A percentile compares a stretch with the other conserved stretches of the same genome.
Conservation (phyloP, 2,329 filamentous ascomycete genomes). For the Neodidymelliopsis sp. region DNA sequence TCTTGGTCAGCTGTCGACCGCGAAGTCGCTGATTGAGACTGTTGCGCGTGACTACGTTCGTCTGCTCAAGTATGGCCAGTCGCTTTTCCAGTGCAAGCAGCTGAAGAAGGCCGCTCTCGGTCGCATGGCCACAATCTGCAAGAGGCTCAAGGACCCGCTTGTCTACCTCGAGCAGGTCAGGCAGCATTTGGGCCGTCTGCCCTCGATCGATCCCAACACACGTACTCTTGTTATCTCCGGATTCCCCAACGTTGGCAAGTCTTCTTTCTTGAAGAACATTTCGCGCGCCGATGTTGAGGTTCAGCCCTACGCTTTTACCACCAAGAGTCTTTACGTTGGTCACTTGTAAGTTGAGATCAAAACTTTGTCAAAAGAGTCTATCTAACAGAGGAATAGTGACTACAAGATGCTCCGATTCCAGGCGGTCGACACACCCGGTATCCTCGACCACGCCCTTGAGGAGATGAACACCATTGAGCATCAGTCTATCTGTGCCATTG, state of each 20-base stretch:
- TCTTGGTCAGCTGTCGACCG: slow-evolving; percentile 92
- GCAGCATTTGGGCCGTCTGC: slow-evolving; percentile 95
- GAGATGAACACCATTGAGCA: slow-evolving; percentile 99
- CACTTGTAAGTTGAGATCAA: slow-evolving; percentile 67
- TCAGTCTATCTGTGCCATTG: slow-evolving; percentile 98
- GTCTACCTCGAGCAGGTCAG: slow-evolving; percentile 96
- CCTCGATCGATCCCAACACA: slow-evolving; percentile 98
- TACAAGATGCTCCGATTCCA: slow-evolving; percentile 92
- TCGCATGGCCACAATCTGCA: slow-evolving; percentile 97
- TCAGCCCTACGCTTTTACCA: slow-evolving; percentile 98
- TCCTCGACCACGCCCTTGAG: slow-evolving; percentile 94
- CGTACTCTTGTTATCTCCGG: slow-evolving; percentile 95
- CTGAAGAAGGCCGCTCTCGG: slow-evolving; percentile 94
- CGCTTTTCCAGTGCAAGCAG: slow-evolving; percentile 97
- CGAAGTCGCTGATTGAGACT: slow-evolving; percentile 95
- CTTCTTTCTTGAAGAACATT: slow-evolving; percentile 90
- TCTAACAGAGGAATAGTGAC: slow-evolving; percentile 58
- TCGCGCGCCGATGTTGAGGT: slow-evolving; percentile 95
- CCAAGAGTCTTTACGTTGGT: slow-evolving; percentile 94
- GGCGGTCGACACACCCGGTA: slow-evolving; percentile 98
- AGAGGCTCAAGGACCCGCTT: slow-evolving; percentile 91
- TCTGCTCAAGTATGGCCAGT: slow-evolving; percentile 90
- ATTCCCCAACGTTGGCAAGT: slow-evolving; percentile 93
- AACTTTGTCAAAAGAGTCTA: slow-evolving; percentile 81
- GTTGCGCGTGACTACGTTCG: slow-evolving; percentile 96